These are phyloP conservation scores for Exophiala lecanii-corni DNA, from an alignment of 2,329 filamentous ascomycete species.

Conservation along the genomic window DNA sequence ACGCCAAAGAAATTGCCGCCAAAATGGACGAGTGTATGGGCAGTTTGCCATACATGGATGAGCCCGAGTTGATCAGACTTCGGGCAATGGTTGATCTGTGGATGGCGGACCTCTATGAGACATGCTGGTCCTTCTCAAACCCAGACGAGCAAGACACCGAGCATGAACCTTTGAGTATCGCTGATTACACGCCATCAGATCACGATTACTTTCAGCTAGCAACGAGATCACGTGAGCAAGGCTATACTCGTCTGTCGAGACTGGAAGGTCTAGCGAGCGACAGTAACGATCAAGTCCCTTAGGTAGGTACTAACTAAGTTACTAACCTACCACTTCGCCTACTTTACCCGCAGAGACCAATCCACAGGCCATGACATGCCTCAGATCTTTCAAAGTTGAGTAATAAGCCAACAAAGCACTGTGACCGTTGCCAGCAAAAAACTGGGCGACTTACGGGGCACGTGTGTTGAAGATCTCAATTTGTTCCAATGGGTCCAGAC, in stretches of 20 bases:
- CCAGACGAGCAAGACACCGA: conserved; percentile 1
- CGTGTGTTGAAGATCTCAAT: neutral
- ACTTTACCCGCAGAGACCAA: conserved; percentile 5
- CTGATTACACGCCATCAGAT: neutral
- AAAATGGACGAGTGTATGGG: conserved; percentile 68
- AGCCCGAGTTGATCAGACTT: conserved; percentile 62
- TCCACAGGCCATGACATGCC: conserved; percentile 12
- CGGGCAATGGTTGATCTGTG: conserved; percentile 72
- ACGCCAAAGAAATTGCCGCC: conserved; percentile 59
- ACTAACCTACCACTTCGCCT: neutral
- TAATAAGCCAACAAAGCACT: neutral
- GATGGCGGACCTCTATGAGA: conserved; percentile 59
- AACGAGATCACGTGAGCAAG: conserved; percentile 15
- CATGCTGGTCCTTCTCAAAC: neutral
- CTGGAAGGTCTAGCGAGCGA: conserved; percentile 10
- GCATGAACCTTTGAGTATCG: neutral
- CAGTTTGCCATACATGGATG: conserved; percentile 65
- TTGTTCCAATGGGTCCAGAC: neutral
- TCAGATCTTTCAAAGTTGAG: neutral
- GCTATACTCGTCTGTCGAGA: conserved; percentile 6
- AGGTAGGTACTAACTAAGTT: too few relatives aligned
- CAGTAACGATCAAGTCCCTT: too few relatives aligned
- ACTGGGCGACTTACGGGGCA: neutral
- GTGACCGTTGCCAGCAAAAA: too few relatives aligned
- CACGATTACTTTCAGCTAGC: conserved; percentile 12